Conservation (phyloP, 495 filamentous ascomycete genomes). For the Neurospora discreta region DNA sequence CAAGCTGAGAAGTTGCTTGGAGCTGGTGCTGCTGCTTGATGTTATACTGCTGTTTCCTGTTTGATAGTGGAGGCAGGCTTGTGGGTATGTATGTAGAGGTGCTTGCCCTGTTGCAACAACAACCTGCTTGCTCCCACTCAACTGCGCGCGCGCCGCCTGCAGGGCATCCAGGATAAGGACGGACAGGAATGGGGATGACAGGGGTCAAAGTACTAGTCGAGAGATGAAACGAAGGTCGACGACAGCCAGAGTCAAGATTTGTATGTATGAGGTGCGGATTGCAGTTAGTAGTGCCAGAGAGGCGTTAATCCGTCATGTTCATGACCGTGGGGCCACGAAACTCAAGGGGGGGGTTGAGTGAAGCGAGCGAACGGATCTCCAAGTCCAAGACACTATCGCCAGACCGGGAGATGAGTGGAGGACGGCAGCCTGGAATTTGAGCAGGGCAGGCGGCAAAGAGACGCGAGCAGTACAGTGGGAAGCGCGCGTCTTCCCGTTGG, state of each 20-base stretch:
- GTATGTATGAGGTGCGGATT: background rate
- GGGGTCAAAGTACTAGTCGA: background rate
- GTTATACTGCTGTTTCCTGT: conserved; percentile 1
- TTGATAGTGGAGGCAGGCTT: background rate
- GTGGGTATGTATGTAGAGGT: background rate
- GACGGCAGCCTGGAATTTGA: conserved; percentile 12
- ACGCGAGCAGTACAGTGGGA: conserved; percentile 22
- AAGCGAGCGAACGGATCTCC: background rate
- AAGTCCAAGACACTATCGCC: conserved; percentile 17
- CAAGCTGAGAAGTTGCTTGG: background rate
- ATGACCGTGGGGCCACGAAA: background rate
- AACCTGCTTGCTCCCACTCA: background rate
- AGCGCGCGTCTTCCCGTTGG: conserved; percentile 26
- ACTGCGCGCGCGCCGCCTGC: background rate
- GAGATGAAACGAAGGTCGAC: background rate
- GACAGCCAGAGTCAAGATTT: background rate
- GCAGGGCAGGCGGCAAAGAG: conserved; percentile 24
- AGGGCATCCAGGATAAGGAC: background rate
- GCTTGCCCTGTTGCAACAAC: background rate
- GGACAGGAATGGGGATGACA: background rate
- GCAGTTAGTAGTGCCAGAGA: background rate
- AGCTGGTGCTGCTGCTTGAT: conserved; percentile 2
- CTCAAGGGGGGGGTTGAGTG: background rate
- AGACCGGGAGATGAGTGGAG: conserved; percentile 21
- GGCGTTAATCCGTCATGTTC: background rate